Conservation (phyloP, 306 rosid species). For the Sechiopsis laciniata region DNA sequence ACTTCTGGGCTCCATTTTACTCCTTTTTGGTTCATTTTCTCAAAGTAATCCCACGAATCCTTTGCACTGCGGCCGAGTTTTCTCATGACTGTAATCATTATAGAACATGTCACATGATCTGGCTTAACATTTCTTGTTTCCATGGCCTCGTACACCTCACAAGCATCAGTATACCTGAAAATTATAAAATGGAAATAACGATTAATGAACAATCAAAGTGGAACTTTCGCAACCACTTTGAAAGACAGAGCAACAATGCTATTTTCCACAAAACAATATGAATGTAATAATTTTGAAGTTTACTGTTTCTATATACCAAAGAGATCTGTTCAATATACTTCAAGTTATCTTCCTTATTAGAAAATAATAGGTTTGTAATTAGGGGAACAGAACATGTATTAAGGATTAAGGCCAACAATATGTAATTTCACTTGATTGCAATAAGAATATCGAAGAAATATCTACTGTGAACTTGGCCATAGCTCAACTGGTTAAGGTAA, state of each 20-base stretch:
- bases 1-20: slow-evolving; percentile 74
- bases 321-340: not conserved
- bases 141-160: slow-evolving; percentile 62
- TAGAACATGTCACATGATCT: slow-evolving; percentile 80
- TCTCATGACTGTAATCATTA: slow-evolving; percentile 61
- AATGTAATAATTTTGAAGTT: not conserved
- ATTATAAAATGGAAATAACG: not conserved
- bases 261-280: not conserved
- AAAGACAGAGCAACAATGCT: not conserved
- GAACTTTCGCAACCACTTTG: not conserved
- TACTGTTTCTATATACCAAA: not conserved
- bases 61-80: slow-evolving; percentile 67
- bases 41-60: slow-evolving; percentile 81
- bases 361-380: not conserved
- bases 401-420: not conserved
- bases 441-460: not conserved
- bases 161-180: slow-evolving; percentile 72
- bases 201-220: not conserved
- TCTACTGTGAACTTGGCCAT: not conserved
- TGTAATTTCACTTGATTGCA: not conserved
- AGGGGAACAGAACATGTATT: not conserved
- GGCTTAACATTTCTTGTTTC: slow-evolving; percentile 56
- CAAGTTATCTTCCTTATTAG: not conserved
- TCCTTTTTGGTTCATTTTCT: slow-evolving; percentile 77
- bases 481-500: not conserved